Percentiles rank a stretch among this genome's conserved stretches.
Evolutionary conservation across 768 basidiomycete species (phyloP).

Genomic region (Fomitopsis pulvina): DNA sequence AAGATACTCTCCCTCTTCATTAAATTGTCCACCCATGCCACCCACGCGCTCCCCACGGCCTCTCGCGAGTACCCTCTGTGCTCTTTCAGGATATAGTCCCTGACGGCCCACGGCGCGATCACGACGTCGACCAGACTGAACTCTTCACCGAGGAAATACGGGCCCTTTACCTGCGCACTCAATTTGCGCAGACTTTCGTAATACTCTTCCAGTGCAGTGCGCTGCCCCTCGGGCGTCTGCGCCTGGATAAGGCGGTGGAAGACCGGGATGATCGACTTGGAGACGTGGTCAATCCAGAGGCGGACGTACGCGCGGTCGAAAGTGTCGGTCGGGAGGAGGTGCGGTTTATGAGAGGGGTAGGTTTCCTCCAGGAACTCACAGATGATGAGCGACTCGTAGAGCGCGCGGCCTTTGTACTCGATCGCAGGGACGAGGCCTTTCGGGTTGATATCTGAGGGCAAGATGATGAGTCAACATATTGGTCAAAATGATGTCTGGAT

Average conservation of each 20-base stretch:
- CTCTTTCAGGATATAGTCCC: conserved; percentile 43
- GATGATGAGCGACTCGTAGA: conserved; percentile 61
- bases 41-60: conserved; percentile 39
- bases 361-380: conserved; percentile 65
- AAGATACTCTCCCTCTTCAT: conserved; percentile 38
- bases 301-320: conserved; percentile 43
- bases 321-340: conserved; percentile 47
- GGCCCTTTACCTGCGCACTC: conserved; percentile 34
- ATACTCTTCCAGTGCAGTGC: conserved; percentile 30
- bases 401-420: conserved; percentile 41
- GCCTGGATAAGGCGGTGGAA: conserved; percentile 36
- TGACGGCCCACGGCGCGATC: conserved; percentile 48
- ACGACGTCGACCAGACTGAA: conserved; percentile 48
- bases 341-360: conserved; percentile 37
- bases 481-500: too few species aligned
- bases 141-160: conserved; percentile 50
- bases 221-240: conserved; percentile 31
- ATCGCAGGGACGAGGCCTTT: conserved; percentile 63
- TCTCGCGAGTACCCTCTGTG: conserved; percentile 40
- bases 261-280: conserved; percentile 45
- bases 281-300: conserved; percentile 51
- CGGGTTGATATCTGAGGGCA: conserved; percentile 47
- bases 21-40: conserved; percentile 35
- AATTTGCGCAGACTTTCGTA: conserved; percentile 31
- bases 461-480: too few species aligned